Percentiles rank a stretch among this genome's conserved stretches.
Conservation (phyloP, 352 stramenopile species). For the Phytophthora cajani region DNA sequence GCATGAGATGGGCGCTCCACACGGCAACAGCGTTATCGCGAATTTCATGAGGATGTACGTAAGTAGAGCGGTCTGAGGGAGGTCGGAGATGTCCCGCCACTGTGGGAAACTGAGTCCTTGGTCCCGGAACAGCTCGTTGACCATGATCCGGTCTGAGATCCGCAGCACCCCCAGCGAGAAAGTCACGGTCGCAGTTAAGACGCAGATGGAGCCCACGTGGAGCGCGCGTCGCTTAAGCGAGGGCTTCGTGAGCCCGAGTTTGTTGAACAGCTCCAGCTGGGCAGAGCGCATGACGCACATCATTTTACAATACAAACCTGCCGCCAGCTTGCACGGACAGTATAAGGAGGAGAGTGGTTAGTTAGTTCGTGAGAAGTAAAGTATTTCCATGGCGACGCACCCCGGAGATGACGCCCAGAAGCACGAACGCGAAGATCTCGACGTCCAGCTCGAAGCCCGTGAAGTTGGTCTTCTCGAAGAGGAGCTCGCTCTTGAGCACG, state of each 20-base stretch:
- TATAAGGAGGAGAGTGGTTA: no score
- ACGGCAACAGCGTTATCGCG: conserved; percentile 71
- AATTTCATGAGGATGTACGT: conserved; percentile 83
- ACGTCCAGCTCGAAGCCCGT: conserved; percentile 81
- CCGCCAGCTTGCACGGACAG: conserved; percentile 46
- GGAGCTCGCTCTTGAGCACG: conserved; percentile 74
- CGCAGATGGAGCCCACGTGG: conserved; percentile 67
- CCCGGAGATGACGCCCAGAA: conserved; percentile 72
- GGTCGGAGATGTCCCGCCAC: conserved; percentile 69
- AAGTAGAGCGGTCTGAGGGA: conserved; percentile 66
- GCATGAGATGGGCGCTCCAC: conserved; percentile 78
- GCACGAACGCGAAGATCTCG: conserved; percentile 78
- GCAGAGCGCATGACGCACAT: conserved; percentile 51
- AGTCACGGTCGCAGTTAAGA: conserved; percentile 68
- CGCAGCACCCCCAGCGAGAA: conserved; percentile 78
- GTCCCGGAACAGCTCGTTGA: conserved; percentile 85
- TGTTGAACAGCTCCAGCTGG: conserved; percentile 63
- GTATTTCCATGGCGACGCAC: conserved; percentile 25
- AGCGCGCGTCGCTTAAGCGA: conserved; percentile 60
- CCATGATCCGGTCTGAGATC: conserved; percentile 72
- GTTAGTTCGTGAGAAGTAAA: not conserved
- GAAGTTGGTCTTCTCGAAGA: conserved; percentile 87
- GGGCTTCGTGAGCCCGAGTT: conserved; percentile 55
- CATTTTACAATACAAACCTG: conserved; percentile 72
- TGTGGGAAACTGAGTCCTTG: conserved; percentile 63